These are phyloP conservation scores for Entomortierella beljakovae DNA, from an alignment of 192 early-diverging fungal genomes.

Conservation along the genomic window DNA sequence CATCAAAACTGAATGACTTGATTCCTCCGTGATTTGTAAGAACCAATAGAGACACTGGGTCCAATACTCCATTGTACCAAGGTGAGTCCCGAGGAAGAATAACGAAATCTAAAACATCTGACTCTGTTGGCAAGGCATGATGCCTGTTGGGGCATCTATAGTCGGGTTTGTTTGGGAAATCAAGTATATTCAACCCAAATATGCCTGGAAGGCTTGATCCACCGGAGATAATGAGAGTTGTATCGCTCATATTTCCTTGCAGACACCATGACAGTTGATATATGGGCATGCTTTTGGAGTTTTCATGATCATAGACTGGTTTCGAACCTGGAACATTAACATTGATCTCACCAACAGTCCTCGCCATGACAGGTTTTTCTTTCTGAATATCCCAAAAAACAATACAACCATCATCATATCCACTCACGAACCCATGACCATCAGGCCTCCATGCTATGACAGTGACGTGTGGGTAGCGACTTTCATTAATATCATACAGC, in stretches of 20 bases:
- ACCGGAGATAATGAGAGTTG: slow-evolving; percentile 57
- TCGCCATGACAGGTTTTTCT: slow-evolving; percentile 33
- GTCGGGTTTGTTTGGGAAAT: slow-evolving; percentile 48
- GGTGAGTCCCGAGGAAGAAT: slow-evolving; percentile 52
- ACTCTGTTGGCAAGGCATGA: slow-evolving; percentile 44
- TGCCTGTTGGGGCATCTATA: slow-evolving; percentile 51
- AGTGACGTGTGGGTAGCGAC: slow-evolving; percentile 46
- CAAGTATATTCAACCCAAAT: slow-evolving; percentile 57
- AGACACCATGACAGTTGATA: slow-evolving; percentile 61
- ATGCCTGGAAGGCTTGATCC: slow-evolving; percentile 54
- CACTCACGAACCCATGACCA: slow-evolving; percentile 59
- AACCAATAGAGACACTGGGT: slow-evolving; percentile 55
- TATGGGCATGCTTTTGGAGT: slow-evolving; percentile 51
- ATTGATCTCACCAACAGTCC: slow-evolving; percentile 28
- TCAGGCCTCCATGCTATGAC: slow-evolving; percentile 61
- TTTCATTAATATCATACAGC: slow-evolving; percentile 25
- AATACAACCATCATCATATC: slow-evolving; percentile 57
- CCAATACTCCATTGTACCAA: slow-evolving; percentile 43
- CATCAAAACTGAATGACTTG: slow-evolving; percentile 45
- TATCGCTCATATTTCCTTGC: slow-evolving; percentile 29
- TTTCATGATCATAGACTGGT: slow-evolving; percentile 16
- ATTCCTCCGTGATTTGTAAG: slow-evolving; percentile 48
- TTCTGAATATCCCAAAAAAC: slow-evolving; percentile 59
- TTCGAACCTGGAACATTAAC: slow-evolving; percentile 28
- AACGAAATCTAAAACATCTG: slow-evolving; percentile 57